These are phyloP conservation scores for Quercus berberidifolia DNA, from an alignment of 306 rosid genomes.

Conservation along the genomic window DNA sequence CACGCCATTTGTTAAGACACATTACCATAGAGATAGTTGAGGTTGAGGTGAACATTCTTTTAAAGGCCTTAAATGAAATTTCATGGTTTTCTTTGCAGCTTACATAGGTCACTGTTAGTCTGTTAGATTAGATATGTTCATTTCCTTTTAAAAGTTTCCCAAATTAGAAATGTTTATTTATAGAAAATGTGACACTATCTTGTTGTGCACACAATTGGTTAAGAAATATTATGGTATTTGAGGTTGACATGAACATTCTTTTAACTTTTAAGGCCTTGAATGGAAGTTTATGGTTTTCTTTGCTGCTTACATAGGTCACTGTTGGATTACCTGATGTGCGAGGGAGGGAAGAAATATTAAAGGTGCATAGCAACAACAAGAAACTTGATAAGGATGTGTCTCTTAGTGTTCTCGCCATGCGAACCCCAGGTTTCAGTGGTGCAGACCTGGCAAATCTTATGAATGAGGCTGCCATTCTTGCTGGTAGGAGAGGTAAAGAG, in stretches of 20 bases:
- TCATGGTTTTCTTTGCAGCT: not conserved
- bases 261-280: not conserved
- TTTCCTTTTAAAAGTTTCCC: no score
- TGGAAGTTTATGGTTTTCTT: not conserved
- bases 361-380: constrained; percentile 75
- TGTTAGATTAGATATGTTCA: constrained; percentile 34
- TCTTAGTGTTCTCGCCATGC: constrained; percentile 53
- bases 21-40: not conserved
- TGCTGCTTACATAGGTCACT: constrained; percentile 38
- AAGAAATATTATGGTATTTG: not conserved
- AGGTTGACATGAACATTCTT: not conserved
- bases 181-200: no score
- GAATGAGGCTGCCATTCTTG: constrained; percentile 83
- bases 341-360: constrained; percentile 74
- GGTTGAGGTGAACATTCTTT: not conserved
- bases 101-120: constrained; percentile 51
- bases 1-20: not conserved
- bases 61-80: not conserved
- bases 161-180: no score
- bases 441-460: constrained; percentile 79
- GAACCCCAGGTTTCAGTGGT: constrained; percentile 74
- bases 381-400: constrained; percentile 62
- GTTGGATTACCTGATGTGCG: constrained; percentile 69
- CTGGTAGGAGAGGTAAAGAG: constrained; percentile 64
- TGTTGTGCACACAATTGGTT: not conserved